These are phyloP conservation scores for Fagopyrum esculentum DNA, from an alignment of 148 eudicot genomes.

Conservation along the genomic window DNA sequence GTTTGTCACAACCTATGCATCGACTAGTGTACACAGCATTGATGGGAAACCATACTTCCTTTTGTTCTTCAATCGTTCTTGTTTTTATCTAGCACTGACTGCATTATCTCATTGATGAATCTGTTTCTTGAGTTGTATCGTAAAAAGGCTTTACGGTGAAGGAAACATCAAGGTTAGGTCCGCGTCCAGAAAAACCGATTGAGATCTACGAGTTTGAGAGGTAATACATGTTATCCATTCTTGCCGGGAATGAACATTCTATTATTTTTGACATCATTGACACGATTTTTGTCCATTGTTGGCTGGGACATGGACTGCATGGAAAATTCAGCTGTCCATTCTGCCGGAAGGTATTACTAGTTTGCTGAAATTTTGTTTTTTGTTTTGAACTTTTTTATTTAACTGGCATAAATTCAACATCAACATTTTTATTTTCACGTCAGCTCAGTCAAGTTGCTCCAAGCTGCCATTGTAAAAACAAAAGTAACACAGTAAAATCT, in stretches of 20 bases:
- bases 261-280: not conserved
- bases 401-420: not conserved
- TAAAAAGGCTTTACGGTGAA: constrained; percentile 72
- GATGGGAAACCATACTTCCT: not conserved
- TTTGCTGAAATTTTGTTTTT: constrained; percentile 4
- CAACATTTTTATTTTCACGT: not conserved
- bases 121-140: constrained; percentile 5
- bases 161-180: constrained; percentile 81
- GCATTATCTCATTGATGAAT: not conserved
- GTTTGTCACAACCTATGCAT: not conserved
- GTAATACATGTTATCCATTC: constrained; percentile 25
- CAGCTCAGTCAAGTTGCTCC: not conserved
- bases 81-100: not conserved
- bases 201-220: constrained; percentile 97
- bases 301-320: constrained; percentile 12
- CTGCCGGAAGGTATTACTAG: constrained; percentile 75
- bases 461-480: not conserved
- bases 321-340: constrained; percentile 80
- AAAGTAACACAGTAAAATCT: not conserved
- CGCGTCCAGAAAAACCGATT: constrained; percentile 88
- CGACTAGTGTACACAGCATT: not conserved
- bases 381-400: not conserved
- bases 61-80: not conserved
- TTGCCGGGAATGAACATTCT: not conserved
- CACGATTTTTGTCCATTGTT: constrained; percentile 10